These are phyloP conservation scores for Chlamydomonas applanata DNA, from an alignment of 139 green algal genomes.

Conservation along the genomic window DNA sequence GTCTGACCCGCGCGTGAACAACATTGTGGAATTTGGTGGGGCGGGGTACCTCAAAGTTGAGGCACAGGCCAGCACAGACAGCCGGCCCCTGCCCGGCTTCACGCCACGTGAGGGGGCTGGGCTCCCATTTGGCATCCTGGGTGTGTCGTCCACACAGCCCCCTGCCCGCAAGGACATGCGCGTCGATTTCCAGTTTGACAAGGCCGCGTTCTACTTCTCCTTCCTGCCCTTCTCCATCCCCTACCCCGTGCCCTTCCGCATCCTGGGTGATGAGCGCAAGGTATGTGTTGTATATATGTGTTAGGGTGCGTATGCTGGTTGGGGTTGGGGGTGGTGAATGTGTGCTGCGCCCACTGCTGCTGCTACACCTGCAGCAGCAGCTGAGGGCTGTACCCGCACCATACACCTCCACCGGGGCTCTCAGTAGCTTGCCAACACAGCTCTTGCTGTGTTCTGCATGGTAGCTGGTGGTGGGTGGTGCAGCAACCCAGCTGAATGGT, in stretches of 20 bases:
- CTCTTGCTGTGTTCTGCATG: neutral
- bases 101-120: conserved; percentile 60
- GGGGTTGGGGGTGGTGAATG: neutral
- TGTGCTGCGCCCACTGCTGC: too few relatives aligned
- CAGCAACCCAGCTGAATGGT: too few relatives aligned
- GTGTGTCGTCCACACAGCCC: conserved; percentile 31
- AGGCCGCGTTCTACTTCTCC: conserved; percentile 84
- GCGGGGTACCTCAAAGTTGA: conserved; percentile 73
- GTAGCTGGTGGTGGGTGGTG: too few relatives aligned
- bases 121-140: conserved; percentile 13
- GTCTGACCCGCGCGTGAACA: conserved; percentile 57
- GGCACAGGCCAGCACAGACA: conserved; percentile 72
- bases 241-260: conserved; percentile 95
- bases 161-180: conserved; percentile 57
- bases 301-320: neutral
- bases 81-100: conserved; percentile 66
- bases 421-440: neutral
- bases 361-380: too few relatives aligned
- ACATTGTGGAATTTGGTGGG: conserved; percentile 83
- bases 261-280: conserved; percentile 94
- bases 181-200: conserved; percentile 88
- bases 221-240: conserved; percentile 84
- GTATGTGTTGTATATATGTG: conserved; percentile 25
- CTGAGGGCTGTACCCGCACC: too few relatives aligned
- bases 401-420: too few relatives aligned